Base-by-base conservation (phyloP, 2,329 filamentous ascomycete genomes). In the Rhexocercosporidium sp. region DNA sequence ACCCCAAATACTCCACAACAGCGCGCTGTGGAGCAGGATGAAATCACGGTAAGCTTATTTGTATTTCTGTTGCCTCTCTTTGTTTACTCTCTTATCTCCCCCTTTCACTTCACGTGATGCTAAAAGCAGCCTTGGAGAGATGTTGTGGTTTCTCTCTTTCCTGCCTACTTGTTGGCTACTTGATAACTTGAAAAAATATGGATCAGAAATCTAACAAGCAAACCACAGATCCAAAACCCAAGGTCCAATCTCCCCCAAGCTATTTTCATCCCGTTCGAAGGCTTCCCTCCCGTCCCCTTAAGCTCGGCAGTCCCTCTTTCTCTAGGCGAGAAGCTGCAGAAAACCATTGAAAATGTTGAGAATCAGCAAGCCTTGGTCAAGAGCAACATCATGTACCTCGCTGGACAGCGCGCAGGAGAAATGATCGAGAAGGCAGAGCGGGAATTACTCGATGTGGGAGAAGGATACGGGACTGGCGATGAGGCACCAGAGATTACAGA, bases 261-360 rank as follows among this genome's bases (percentile, higher is more conserved):
- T 14, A 74, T 76, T 66, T 76, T 76, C 61, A 59, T 65, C n/a
- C 71, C 73, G 4, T 76, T 75, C 66, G 39, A 56, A 0, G 69
- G 72, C 25, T 64, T 73, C 31, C 29, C 14, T 47, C 51, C 3
- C 56, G 41, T 8, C 59, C 70, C n/a, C 44, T 25, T 22, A 4
- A 44, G 22, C 18, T 16, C 62, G 22, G 54, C 22, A 39, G 34
- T 6, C 14, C 54, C 54, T 54, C 53, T 64, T 3, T 39, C 66
- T 5, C 59, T 22, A 12, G 59, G 62, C 16, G 57, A 71, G 29
- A 71, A 71, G 37, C 51, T 74, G 3, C 56, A 64, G 12, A 66
- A 62, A n/a, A 73, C 70, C n/a, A 37, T 76, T 16, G 53, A 70
- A 14, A 71, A 70, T 53, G 53, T 76, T 1, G 46, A 62, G 0